A percentile compares a stretch with the other conserved stretches of the same genome.
Conservation (phyloP, 306 rosid species). For the Cucurbita ficifolia region DNA sequence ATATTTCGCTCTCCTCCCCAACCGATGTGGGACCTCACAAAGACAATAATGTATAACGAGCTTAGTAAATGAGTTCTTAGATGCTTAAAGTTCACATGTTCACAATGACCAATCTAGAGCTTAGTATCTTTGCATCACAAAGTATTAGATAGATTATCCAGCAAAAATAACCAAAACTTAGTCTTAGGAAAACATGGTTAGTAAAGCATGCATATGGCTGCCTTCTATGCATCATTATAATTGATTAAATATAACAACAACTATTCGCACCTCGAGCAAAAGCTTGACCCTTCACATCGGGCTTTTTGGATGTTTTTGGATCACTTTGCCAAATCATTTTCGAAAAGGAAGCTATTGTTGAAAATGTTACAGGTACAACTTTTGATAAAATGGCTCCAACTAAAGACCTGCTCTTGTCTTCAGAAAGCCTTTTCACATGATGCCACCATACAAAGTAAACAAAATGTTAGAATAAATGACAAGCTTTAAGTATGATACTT, state of each 20-base stretch:
- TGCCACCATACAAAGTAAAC: not conserved
- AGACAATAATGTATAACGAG: not conserved
- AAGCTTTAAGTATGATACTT: not conserved
- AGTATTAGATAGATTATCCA: not conserved
- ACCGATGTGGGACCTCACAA: too few relatives aligned
- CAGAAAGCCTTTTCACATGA: conserved; percentile 51
- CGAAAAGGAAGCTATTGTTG: conserved; percentile 79
- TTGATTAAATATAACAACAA: not conserved
- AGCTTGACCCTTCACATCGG: conserved; percentile 49
- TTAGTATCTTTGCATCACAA: not conserved
- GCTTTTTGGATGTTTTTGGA: conserved; percentile 38
- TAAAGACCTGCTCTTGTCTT: conserved; percentile 72
- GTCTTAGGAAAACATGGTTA: not conserved
- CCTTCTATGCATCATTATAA: not conserved
- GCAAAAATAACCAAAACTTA: not conserved
- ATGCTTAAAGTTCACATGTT: not conserved
- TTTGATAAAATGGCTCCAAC: conserved; percentile 85
- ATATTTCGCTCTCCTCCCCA: too few relatives aligned
- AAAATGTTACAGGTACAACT: conserved; percentile 87
- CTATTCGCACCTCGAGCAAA: conserved; percentile 69
- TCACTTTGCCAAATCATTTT: conserved; percentile 82
- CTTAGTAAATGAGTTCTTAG: not conserved
- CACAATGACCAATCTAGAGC: not conserved
- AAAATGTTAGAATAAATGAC: not conserved
- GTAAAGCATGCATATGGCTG: not conserved